Evolutionary conservation across 2,329 filamentous ascomycete species (phyloP), one percentile per base, ranked within the genome.

Genomic region (Colletotrichum truncatum): DNA sequence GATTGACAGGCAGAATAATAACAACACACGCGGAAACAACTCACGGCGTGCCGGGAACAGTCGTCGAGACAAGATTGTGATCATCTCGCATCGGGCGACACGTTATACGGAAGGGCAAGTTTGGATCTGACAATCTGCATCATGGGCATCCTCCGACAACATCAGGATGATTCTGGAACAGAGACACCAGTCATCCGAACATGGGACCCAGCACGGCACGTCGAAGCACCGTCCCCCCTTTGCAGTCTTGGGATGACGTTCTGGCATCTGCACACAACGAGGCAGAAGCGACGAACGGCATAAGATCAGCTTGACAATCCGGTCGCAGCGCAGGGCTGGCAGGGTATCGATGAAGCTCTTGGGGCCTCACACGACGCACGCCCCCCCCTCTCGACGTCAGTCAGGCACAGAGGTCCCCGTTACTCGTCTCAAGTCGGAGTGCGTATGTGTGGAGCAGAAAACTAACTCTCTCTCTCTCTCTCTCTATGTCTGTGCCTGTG

Each of bases 251-350:
- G 58, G 63, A 66, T 66, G 63, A 63, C 63, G 52, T 66, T 63
- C 58, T 52, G 63, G 63, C 58, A 58, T 38, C 54, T 64, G 53
- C 48, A 21, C 39, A 41, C 41, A 62, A 26, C 39, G 58, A 52
- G 30, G 58, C 52, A 66, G 63, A 66, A 65, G 57, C 58, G 63
- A 66, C 52, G 63, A 66, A 66, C 63, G 63, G 63, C 63, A 66
- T 66, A 63, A 82, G 76, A 81, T 78, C 75, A 80, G 71, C 77
- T 79, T 71, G 75, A 75, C 76, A 77, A 78, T 81, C 80, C 81
- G 80, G 81, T 82, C 79, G 77, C 79, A 66, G 79, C 77, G 77
- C 63, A 66, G 58, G 63, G 63, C 63, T 66, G 63, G 63, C 52
- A 66, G 51, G 68, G 68, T 65, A 65, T 69, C 70, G 70, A 76